phyloP scores from a whole-genome alignment of 768 basidiomycete species.

The Dendrothele bispora region DNA sequence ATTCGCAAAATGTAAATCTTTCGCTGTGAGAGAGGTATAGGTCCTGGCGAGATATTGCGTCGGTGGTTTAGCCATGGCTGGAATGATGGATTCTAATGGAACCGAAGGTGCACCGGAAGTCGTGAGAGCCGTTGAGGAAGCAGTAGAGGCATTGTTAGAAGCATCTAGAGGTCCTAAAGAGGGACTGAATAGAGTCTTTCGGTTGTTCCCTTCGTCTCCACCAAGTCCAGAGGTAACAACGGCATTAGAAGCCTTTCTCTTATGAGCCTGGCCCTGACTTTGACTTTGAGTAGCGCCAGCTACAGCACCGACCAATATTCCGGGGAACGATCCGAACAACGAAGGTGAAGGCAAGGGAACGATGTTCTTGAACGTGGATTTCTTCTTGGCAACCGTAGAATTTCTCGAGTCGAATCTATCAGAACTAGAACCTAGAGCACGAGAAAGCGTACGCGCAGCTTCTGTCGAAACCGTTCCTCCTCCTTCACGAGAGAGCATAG shows the following conservation, averaged over 20 bases:
- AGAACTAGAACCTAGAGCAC: neutral
- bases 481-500: too few relatives aligned
- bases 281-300: neutral
- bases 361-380: neutral
- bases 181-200: too few relatives aligned
- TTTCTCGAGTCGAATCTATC: neutral
- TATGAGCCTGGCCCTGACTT: too few relatives aligned
- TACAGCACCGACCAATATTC: neutral
- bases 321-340: slow-evolving; percentile 1
- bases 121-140: slow-evolving; percentile 32
- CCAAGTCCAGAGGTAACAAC: too few relatives aligned
- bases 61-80: slow-evolving; percentile 75
- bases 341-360: slow-evolving; percentile 5
- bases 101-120: slow-evolving; percentile 37
- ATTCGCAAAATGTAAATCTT: slow-evolving; percentile 69
- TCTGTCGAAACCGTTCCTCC: too few relatives aligned
- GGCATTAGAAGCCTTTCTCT: too few relatives aligned
- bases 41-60: slow-evolving; percentile 79
- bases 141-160: slow-evolving; percentile 1
- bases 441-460: slow-evolving; percentile 4
- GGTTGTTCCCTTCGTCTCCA: too few relatives aligned
- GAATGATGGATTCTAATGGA: slow-evolving; percentile 82
- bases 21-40: slow-evolving; percentile 72
- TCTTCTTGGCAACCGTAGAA: neutral
- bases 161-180: too few relatives aligned